phyloP scores from a whole-genome alignment of 352 stramenopile genomes.

The Globisporangium iwayamae region DNA sequence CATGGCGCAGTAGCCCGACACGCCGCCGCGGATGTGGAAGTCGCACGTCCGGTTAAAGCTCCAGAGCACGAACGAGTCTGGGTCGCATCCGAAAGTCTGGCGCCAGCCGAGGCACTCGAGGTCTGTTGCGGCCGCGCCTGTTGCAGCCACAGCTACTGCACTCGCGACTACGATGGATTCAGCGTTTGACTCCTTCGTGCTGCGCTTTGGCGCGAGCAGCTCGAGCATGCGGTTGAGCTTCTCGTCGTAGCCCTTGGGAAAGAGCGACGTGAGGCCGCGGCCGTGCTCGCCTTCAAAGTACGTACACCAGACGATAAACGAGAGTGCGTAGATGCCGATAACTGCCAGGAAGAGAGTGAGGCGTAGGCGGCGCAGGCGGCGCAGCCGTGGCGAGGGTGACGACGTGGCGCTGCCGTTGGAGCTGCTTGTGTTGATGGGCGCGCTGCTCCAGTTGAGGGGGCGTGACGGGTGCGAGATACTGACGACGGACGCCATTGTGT shows the following conservation, averaged over 20 bases:
- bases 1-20: slow-evolving; percentile 51
- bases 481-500: background rate
- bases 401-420: slow-evolving; percentile 13
- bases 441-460: slow-evolving; percentile 1
- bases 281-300: slow-evolving; percentile 8
- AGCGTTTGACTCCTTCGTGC: background rate
- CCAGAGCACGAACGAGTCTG: slow-evolving; percentile 21
- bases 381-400: background rate
- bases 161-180: background rate
- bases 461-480: slow-evolving; percentile 5
- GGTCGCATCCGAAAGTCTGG: slow-evolving; percentile 42
- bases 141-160: background rate
- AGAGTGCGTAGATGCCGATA: slow-evolving; percentile 19
- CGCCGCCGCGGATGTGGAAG: slow-evolving; percentile 29
- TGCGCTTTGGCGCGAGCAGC: background rate
- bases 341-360: slow-evolving; percentile 12
- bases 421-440: background rate
- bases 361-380: slow-evolving; percentile 4
- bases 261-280: slow-evolving; percentile 6
- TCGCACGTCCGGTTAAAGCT: slow-evolving; percentile 38
- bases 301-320: slow-evolving; percentile 19
- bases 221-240: slow-evolving; percentile 20
- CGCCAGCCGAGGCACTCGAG: slow-evolving; percentile 48
- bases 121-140: background rate
- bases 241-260: slow-evolving; percentile 15